Base-by-base conservation (phyloP, 1,284 basidiomycete genomes). In the Ustilago tritici region DNA sequence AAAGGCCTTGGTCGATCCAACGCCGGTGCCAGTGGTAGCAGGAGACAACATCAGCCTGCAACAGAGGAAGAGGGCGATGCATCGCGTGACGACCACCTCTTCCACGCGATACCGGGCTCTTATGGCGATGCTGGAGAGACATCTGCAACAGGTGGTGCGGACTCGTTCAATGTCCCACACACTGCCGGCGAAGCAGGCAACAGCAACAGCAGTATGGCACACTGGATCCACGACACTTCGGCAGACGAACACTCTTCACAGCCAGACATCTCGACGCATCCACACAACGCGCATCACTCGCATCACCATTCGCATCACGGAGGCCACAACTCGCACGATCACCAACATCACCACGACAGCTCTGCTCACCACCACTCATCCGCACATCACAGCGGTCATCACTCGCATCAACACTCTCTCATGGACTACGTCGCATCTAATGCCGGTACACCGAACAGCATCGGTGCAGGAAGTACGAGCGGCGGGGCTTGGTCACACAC, bases 351-450 rank as follows among this genome's bases (percentile, higher is more conserved):
- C 10, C 60, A 56, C 19, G 50, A 35, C 40, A 23, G 43, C 46
- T 15, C 41, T 10, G n/a, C 49, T 17, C 57, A 61, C 9, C 61
- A 68, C 32, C 65, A 72, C 19, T 28, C 38, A 23, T 43, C 63
- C 4, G 41, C 49, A 6, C 61, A 66, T 23, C 49, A 56, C 14
- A 32, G 17, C 43, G 50, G 57, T 17, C 69, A 65, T 10, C 70
- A 73, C 46, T 73, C 70, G 54, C 70, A 73, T 15, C 70, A 73
- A 52, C 73, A 76, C 43, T 69, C 67, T 38, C 73, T 68, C 4
- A 56, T 76, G 14, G 73, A 76, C 38, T 76, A 76, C 12, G 72
- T 65, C 19, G 56, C 56, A 3, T 64, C 73, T 34, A 66, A 65
- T 35, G 64, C 73, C 3, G 68, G 68, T 19, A 65, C 65, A 12